Conservation (phyloP, 306 rosid genomes). For the Cucurbita maxima region DNA sequence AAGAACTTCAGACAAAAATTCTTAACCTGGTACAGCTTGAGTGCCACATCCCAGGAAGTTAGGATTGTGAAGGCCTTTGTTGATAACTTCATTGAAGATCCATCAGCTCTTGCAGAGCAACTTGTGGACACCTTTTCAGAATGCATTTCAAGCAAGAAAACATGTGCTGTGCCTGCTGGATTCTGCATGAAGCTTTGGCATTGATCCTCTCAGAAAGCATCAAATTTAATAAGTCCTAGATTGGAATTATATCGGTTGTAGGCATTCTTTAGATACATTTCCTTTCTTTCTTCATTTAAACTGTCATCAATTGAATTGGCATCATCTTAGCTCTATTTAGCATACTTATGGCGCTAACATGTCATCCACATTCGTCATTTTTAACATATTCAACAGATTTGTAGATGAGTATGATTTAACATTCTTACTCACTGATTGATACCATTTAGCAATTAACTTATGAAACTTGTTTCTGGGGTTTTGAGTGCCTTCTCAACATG, state of each 20-base stretch:
- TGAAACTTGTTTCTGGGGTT: neutral
- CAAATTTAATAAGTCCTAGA: neutral
- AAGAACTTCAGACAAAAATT: constrained; percentile 90
- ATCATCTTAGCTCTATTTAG: neutral
- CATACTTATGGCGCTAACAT: neutral
- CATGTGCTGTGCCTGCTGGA: constrained; percentile 53
- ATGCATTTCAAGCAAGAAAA: constrained; percentile 53
- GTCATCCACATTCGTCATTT: neutral
- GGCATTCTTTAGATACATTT: constrained; percentile 2
- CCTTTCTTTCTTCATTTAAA: neutral
- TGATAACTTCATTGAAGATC: constrained; percentile 64
- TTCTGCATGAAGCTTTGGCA: constrained; percentile 97
- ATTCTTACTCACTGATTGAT: constrained; percentile 1
- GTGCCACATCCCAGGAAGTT: constrained; percentile 63
- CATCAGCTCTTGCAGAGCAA: constrained; percentile 83
- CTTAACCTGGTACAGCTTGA: constrained; percentile 90
- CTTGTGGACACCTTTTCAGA: constrained; percentile 90
- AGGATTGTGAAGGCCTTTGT: constrained; percentile 69
- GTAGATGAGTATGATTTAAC: neutral
- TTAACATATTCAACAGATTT: neutral
- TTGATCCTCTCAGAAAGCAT: constrained; percentile 14
- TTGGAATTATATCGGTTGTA: neutral
- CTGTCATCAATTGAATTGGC: neutral
- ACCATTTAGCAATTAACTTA: neutral
- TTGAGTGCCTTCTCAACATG: neutral